A percentile compares a stretch with the other conserved stretches of the same genome.
Conservation (phyloP, 768 basidiomycete species). For the Podaxis sp. region DNA sequence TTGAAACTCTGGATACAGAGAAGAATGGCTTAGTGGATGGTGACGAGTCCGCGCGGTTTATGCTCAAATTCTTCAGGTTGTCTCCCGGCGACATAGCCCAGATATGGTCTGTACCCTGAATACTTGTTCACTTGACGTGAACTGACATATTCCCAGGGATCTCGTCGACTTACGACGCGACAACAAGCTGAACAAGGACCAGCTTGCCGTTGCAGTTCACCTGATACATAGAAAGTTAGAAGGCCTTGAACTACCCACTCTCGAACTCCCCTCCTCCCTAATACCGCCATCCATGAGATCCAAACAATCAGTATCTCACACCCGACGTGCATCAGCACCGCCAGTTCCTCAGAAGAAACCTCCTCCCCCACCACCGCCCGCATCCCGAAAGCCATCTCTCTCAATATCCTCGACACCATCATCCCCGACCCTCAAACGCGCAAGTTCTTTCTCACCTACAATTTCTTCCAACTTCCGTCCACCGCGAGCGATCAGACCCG, state of each 20-base stretch:
- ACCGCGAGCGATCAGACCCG: not conserved
- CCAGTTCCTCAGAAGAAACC: slow-evolving; percentile 13
- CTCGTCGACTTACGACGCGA: slow-evolving; percentile 34
- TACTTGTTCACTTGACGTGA: not conserved
- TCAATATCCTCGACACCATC: not conserved
- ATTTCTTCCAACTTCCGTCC: not conserved
- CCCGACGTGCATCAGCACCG: slow-evolving; percentile 14
- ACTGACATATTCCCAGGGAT: slow-evolving; percentile 23
- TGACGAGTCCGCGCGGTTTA: slow-evolving; percentile 30
- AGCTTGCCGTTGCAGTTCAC: slow-evolving; percentile 36
- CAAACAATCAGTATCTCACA: slow-evolving; percentile 13
- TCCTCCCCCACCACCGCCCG: slow-evolving; percentile 11
- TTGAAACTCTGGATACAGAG: slow-evolving; percentile 28
- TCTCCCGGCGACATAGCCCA: slow-evolving; percentile 31
- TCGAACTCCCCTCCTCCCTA: slow-evolving; percentile 29
- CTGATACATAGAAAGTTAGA: slow-evolving; percentile 29
- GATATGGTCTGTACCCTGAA: slow-evolving; percentile 32
- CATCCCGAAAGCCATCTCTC: slow-evolving; percentile 5
- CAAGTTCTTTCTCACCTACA: slow-evolving; percentile 5
- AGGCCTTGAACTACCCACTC: slow-evolving; percentile 30
- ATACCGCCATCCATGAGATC: slow-evolving; percentile 29
- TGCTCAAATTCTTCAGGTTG: slow-evolving; percentile 27
- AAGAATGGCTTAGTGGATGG: slow-evolving; percentile 30
- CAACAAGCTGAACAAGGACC: slow-evolving; percentile 32
- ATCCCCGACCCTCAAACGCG: not conserved